phyloP scores from a whole-genome alignment of 352 stramenopile genomes.

The Phytophthora tentaculata region DNA sequence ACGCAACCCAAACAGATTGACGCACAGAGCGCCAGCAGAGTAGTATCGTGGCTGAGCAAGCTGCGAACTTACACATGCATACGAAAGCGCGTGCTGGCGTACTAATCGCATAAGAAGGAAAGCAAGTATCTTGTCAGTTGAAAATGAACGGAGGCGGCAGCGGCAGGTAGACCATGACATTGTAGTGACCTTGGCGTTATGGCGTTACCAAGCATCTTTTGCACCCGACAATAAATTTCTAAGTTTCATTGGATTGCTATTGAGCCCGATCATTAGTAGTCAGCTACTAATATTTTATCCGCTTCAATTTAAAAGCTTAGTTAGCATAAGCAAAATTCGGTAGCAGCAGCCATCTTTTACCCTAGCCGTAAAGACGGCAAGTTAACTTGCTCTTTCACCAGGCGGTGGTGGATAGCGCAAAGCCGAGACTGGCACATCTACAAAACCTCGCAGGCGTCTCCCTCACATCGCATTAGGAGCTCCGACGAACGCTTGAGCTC shows the following conservation, averaged over 20 bases:
- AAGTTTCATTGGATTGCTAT: not conserved
- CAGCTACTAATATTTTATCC: not conserved
- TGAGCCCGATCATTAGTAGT: not conserved
- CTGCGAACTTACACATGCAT: conserved; percentile 13
- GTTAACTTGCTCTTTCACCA: conserved; percentile 32
- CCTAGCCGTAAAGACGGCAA: conserved; percentile 29
- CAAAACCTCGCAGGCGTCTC: not conserved
- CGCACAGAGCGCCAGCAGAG: conserved; percentile 19
- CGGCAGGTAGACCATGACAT: not conserved
- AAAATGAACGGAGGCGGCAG: conserved; percentile 19
- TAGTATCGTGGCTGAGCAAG: conserved; percentile 21
- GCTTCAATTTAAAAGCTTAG: not conserved
- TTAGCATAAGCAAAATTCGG: conserved; percentile 6
- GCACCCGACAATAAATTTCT: not conserved
- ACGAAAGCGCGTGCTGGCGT: conserved; percentile 8
- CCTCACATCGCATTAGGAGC: conserved; percentile 29
- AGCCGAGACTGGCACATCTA: conserved; percentile 14
- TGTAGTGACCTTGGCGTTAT: not conserved
- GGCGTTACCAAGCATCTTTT: conserved; percentile 5
- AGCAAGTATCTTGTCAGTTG: not conserved
- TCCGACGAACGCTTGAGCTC: conserved; percentile 6
- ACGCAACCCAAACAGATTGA: conserved; percentile 27
- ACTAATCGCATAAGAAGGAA: not conserved
- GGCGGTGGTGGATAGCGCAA: conserved; percentile 3
- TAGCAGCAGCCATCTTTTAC: conserved; percentile 1